Evolutionary conservation across 805 yeast species (phyloP).

Genomic region (Candida nemodendra): DNA sequence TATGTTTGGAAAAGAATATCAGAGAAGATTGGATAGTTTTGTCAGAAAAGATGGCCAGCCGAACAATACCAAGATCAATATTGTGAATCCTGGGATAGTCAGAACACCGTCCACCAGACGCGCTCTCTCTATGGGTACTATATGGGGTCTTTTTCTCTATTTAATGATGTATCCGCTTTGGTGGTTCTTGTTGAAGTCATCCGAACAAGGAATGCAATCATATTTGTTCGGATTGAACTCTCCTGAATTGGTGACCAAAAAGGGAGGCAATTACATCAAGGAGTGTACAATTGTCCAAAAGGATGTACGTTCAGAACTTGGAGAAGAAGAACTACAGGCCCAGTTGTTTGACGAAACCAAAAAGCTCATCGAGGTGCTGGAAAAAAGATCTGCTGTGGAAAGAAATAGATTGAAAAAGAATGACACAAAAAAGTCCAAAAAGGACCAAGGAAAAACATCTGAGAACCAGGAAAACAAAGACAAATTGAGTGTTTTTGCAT

Average conservation of each 20-base stretch:
- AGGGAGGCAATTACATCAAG: constrained; percentile 69
- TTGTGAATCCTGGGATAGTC: constrained; percentile 92
- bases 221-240: constrained; percentile 64
- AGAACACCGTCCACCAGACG: constrained; percentile 84
- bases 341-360: constrained; percentile 61
- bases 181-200: constrained; percentile 77
- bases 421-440: constrained; percentile 1
- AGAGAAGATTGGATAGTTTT: constrained; percentile 55
- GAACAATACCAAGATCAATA: constrained; percentile 62
- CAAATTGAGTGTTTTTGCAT: constrained; percentile 21
- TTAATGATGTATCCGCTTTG: constrained; percentile 73
- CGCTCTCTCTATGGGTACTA: constrained; percentile 70
- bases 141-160: constrained; percentile 59
- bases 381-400: constrained; percentile 68
- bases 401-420: constrained; percentile 41
- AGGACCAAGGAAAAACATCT: constrained; percentile 1
- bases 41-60: constrained; percentile 73
- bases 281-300: constrained; percentile 62
- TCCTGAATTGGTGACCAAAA: constrained; percentile 62
- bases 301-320: constrained; percentile 58
- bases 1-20: constrained; percentile 76
- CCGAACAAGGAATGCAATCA: constrained; percentile 79
- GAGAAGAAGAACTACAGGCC: constrained; percentile 59
- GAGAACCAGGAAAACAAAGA: constrained; percentile 7
- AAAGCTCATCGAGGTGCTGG: constrained; percentile 54